Base-by-base conservation (phyloP, 1,284 basidiomycete genomes). In the Rhodotorula glutinis region DNA sequence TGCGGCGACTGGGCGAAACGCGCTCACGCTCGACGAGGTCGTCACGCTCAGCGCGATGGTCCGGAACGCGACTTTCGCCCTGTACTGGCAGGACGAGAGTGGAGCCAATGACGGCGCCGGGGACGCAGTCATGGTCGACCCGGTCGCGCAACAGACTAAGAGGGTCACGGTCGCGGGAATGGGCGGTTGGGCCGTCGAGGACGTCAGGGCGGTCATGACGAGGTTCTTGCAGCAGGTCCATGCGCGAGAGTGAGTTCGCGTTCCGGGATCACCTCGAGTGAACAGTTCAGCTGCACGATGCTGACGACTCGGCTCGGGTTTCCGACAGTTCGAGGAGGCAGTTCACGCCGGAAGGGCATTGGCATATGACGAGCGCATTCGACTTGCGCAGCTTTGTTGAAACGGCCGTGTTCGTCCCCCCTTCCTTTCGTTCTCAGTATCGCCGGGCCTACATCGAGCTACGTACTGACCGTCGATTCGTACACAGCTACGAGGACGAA, bases 381-480 rank as follows among this genome's bases (percentile, higher is more conserved):
- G 91, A 97, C 76, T 83, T 96, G 74, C 79, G 82, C n/a, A 87
- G 87, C 0, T 98, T 98, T 77, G 83, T 96, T 27, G 88, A 94
- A 72, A 92, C 92, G 2, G 95, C 92, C 9, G 63, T 62, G 52
- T 63, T 4, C 51, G 62, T 54, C 8, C 46, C 38, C 52, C n/a
- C 14, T 17, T 23, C 49, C 23, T 17, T 41, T 19, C 54, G 53
- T 30, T 19, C 25, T 86, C 4, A 77, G 29, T 79, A 49, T 62
- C 30, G 4, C 10, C n/a, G 3, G 16, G 27, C 19, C 16, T 14
- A 10, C n/a, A n/a, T 55, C 9, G n/a, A 21, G 57, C 33, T 44
- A 27, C 40, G 16, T 25, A 13, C 41, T 57, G 47, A 27, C 13
- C 21, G 33, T 30, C 27, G 23, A 17, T 4, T 38, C 33, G 11